These are phyloP conservation scores for Aaosphaeria arxii DNA, from an alignment of 2,329 filamentous ascomycete species.

Conservation along the genomic window DNA sequence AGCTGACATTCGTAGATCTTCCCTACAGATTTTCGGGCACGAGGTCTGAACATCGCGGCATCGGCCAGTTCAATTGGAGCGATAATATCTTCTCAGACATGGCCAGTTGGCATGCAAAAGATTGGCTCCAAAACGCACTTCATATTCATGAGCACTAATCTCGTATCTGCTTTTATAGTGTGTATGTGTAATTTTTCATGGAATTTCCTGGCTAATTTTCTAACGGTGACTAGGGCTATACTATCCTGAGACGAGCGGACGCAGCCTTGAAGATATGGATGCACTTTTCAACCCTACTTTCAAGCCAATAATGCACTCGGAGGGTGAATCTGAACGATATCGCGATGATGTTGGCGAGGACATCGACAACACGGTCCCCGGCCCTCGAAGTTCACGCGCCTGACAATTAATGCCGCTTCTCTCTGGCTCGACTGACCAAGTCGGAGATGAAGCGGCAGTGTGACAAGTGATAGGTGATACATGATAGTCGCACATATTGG, in stretches of 20 bases:
- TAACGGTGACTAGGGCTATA: conserved; percentile 36
- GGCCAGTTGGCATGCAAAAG: conserved; percentile 53
- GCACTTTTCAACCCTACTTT: conserved; percentile 52
- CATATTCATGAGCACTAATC: conserved; percentile 55
- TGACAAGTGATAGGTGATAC: too few relatives aligned
- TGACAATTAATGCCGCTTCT: conserved; percentile 7
- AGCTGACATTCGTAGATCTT: conserved; percentile 46
- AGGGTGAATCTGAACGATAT: conserved; percentile 10
- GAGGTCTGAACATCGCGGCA: conserved; percentile 55
- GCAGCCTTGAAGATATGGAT: conserved; percentile 63
- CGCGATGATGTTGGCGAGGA: conserved; percentile 10
- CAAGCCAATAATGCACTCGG: conserved; percentile 28
- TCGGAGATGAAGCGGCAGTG: too few relatives aligned
- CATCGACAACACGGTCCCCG: conserved; percentile 1
- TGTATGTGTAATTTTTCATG: conserved; percentile 4
- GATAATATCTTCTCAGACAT: conserved; percentile 54
- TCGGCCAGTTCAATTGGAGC: conserved; percentile 56
- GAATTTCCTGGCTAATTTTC: not conserved
- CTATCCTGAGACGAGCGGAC: conserved; percentile 57
- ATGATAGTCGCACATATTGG: too few relatives aligned
- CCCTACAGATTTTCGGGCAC: conserved; percentile 55
- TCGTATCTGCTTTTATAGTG: conserved; percentile 35
- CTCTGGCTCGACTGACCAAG: not conserved
- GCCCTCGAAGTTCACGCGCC: not conserved
- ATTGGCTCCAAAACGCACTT: conserved; percentile 56